phyloP scores from a whole-genome alignment of 352 stramenopile species.

The Pythium dissotocum region DNA sequence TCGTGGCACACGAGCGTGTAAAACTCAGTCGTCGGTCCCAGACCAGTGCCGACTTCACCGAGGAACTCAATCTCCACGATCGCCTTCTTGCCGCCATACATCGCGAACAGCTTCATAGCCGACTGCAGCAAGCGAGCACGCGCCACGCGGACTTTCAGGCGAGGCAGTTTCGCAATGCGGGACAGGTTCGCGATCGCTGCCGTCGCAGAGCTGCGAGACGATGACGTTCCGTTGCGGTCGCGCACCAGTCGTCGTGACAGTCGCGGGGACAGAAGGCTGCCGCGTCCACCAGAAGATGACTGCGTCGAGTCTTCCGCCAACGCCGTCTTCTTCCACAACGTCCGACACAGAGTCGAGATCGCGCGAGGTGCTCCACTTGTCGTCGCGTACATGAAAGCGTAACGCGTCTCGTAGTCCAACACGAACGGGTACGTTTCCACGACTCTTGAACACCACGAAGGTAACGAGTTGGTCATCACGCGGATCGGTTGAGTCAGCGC shows the following conservation, averaged over 20 bases:
- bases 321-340: constrained; percentile 61
- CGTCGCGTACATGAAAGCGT: constrained; percentile 71
- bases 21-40: constrained; percentile 79
- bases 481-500: constrained; percentile 57
- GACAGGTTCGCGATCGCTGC: constrained; percentile 49
- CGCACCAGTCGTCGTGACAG: constrained; percentile 33
- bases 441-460: constrained; percentile 53
- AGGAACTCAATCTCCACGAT: constrained; percentile 83
- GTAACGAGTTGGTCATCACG: constrained; percentile 67
- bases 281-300: not conserved
- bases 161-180: constrained; percentile 73
- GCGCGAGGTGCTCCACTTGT: constrained; percentile 62
- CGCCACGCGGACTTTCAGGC: constrained; percentile 73
- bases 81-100: constrained; percentile 75
- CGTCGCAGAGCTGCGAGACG: constrained; percentile 23
- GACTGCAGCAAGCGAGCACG: constrained; percentile 62
- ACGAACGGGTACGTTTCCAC: constrained; percentile 62
- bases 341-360: constrained; percentile 68
- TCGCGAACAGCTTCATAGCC: constrained; percentile 67
- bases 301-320: constrained; percentile 43
- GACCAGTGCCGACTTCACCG: constrained; percentile 70
- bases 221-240: constrained; percentile 37
- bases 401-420: constrained; percentile 63
- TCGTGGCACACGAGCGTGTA: constrained; percentile 77
- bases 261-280: constrained; percentile 8